Evolutionary conservation across 352 stramenopile genomes (phyloP).

Genomic region (Peronospora farinosa): DNA sequence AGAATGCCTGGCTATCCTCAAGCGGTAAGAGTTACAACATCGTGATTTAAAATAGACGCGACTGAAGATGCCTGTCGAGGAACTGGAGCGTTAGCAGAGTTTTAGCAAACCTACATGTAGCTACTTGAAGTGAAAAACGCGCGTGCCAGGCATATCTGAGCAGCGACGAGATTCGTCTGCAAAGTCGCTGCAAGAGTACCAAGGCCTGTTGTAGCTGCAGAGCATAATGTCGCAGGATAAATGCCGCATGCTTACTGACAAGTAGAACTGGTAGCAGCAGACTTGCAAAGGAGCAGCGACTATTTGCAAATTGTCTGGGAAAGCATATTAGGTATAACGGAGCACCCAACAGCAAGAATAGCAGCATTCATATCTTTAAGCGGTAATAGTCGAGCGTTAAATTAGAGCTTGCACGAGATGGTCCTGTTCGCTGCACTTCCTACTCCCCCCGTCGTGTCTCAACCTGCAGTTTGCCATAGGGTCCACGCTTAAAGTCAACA

Average conservation of each 20-base stretch:
- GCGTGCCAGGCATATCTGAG: conserved; percentile 58
- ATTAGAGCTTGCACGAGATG: conserved; percentile 23
- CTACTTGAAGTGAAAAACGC: conserved; percentile 67
- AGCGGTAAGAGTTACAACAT: conserved; percentile 58
- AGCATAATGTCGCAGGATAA: conserved; percentile 81
- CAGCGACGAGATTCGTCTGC: conserved; percentile 65
- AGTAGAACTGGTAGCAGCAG: too few relatives aligned
- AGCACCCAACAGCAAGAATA: background rate
- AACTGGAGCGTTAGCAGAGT: conserved; percentile 42
- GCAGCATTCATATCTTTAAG: background rate
- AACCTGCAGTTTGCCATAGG: conserved; percentile 10
- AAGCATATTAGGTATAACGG: background rate
- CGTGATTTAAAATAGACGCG: conserved; percentile 53
- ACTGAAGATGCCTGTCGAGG: conserved; percentile 64
- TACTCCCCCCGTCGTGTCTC: conserved; percentile 6
- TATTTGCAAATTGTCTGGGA: too few relatives aligned
- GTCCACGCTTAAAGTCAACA: too few relatives aligned
- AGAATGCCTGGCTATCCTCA: conserved; percentile 53
- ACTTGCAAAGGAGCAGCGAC: background rate
- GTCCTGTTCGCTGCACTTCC: conserved; percentile 9
- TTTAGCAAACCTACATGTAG: conserved; percentile 54
- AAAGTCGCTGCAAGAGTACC: conserved; percentile 74
- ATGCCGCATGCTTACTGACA: conserved; percentile 45
- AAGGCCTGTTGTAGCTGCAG: conserved; percentile 76
- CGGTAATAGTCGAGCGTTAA: conserved; percentile 9